Evolutionary conservation across 352 stramenopile genomes (phyloP).

Genomic region (Globisporangium rhizosaccharum): DNA sequence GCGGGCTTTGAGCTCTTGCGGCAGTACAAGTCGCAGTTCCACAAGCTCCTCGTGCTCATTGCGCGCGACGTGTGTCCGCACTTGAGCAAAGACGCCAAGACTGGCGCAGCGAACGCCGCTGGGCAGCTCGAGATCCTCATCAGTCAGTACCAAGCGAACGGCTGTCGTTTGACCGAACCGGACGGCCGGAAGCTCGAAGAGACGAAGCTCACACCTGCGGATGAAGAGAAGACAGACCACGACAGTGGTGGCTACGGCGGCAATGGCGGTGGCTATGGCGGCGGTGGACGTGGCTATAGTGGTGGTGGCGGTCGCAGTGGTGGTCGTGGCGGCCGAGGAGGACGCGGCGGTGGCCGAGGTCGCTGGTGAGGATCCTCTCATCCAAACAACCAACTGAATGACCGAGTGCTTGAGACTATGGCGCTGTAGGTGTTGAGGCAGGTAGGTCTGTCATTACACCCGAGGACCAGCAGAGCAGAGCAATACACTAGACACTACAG

Average conservation of each 20-base stretch:
- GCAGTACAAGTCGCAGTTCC: slow-evolving; percentile 71
- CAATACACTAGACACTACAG: too few relatives aligned
- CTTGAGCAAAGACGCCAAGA: slow-evolving; percentile 68
- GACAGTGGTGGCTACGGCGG: slow-evolving; percentile 19
- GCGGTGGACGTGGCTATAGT: slow-evolving; percentile 22
- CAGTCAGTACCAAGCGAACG: slow-evolving; percentile 57
- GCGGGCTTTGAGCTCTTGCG: slow-evolving; percentile 59
- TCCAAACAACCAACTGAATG: too few relatives aligned
- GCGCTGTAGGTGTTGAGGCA: background rate
- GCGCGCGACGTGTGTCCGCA: slow-evolving; percentile 52
- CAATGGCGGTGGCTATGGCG: slow-evolving; percentile 14
- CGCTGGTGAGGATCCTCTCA: background rate
- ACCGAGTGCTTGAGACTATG: too few relatives aligned
- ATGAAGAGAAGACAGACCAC: slow-evolving; percentile 64
- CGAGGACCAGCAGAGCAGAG: too few relatives aligned
- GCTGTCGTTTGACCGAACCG: slow-evolving; percentile 47
- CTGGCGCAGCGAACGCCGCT: slow-evolving; percentile 67
- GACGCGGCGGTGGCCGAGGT: slow-evolving; percentile 1
- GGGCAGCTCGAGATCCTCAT: slow-evolving; percentile 74
- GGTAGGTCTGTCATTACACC: background rate
- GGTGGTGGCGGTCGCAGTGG: slow-evolving; percentile 34
- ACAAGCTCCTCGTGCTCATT: slow-evolving; percentile 71
- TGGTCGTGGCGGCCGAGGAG: slow-evolving; percentile 18
- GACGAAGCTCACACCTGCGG: slow-evolving; percentile 49
- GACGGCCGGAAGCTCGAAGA: slow-evolving; percentile 66